Base-by-base conservation (phyloP, 805 yeast species). In the Geotrichum ghanense region DNA sequence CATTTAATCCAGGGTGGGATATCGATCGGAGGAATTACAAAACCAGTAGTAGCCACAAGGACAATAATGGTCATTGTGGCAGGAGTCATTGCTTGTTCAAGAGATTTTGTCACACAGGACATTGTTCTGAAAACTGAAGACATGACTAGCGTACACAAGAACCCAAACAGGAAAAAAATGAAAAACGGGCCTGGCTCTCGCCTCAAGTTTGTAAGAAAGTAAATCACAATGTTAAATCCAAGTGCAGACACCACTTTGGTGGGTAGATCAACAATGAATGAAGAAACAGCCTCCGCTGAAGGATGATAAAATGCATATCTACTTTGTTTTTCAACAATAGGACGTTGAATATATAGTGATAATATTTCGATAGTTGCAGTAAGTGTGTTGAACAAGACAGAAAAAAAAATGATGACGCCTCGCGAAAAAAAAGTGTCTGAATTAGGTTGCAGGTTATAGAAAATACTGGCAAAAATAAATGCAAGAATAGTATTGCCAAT, bases 371-470 rank as follows among this genome's bases (percentile, higher is more conserved):
- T 59, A 41, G 73, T 54, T 24, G 74, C 66, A 20, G 70, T 56
- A 49, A 73, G 67, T 9, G 76, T 68, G 53, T 69, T 70, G 59
- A 69, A 70, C 49, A 73, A 57, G 31, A 69, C 61, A 37, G 65
- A 51, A 53, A 80, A 80, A 64, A 83, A 83, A 70, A 83, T 66
- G 42, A 80, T 72, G 39, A 86, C 77, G 54, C 79, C 73, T 57
- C 87, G 67, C 6, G 54, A 50, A 53, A 74, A 80, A 5, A 80
- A 76, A 43, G 82, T 81, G 9, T 55, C 44, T 0, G 81, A 78
- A 22, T 63, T 49, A 14, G 64, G 58, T 0, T 78, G 75, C 6
- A 76, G 61, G 44, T 73, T 64, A 57, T 70, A 76, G 60, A 68
- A 78, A 49, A 80, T 62, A 0, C 83, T 78, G 25, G 83, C 81